A percentile compares a stretch with the other conserved stretches of the same genome.
Evolutionary conservation across 2,329 filamentous ascomycete species (phyloP).

Genomic region (Ceratocystis variospora): DNA sequence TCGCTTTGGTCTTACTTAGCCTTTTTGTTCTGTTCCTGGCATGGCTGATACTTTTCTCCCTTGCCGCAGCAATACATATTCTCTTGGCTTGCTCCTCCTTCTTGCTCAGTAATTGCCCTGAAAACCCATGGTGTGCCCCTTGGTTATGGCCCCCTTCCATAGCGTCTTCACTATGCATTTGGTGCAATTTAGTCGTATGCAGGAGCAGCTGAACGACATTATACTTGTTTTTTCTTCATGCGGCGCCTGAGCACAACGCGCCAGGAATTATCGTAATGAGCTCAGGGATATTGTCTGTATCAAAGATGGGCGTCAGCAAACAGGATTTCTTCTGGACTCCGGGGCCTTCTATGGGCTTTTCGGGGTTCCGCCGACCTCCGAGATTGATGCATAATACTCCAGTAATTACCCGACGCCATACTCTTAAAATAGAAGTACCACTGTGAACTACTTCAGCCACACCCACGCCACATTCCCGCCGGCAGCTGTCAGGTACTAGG

Average conservation of each 20-base stretch:
- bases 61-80: neutral
- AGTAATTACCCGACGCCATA: neutral
- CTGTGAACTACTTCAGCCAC: neutral
- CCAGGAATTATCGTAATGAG: neutral
- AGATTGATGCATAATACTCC: neutral
- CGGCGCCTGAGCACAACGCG: neutral
- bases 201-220: neutral
- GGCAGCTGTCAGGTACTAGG: neutral
- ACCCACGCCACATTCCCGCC: neutral
- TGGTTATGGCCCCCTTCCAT: neutral
- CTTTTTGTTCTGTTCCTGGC: neutral
- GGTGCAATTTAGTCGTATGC: neutral
- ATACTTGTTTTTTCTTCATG: neutral
- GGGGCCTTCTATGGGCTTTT: neutral
- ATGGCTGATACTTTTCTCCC: neutral
- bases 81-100: neutral
- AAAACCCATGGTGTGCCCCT: neutral
- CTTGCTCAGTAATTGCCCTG: neutral
- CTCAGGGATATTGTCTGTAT: neutral
- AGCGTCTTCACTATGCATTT: neutral
- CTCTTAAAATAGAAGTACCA: neutral
- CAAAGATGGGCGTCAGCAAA: neutral
- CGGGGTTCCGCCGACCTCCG: constrained; percentile 4
- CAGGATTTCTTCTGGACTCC: neutral
- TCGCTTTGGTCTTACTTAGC: neutral